Percentiles rank a stretch among this genome's conserved stretches.
phyloP scores from a whole-genome alignment of 2,329 filamentous ascomycete genomes.

The Albophoma yamanashiensis region DNA sequence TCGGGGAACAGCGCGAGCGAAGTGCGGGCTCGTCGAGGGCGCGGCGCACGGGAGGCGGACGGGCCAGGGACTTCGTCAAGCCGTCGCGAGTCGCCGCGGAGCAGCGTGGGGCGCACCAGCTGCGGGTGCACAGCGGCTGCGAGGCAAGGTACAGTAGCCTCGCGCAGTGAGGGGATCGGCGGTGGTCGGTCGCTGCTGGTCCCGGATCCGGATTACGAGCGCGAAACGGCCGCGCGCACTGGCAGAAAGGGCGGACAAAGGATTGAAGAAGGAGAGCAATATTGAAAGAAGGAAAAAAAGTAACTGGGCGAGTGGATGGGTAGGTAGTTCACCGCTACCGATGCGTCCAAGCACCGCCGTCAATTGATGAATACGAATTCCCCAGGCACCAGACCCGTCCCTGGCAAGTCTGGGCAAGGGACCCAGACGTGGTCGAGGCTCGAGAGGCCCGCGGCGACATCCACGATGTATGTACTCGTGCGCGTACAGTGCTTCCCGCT shows the following conservation, averaged over 20 bases:
- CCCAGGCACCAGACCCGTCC: background rate
- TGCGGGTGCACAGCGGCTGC: background rate
- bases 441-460: background rate
- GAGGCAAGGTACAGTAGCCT: background rate
- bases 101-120: background rate
- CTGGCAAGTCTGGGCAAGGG: background rate
- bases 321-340: background rate
- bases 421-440: background rate
- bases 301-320: background rate
- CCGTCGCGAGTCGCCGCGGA: background rate
- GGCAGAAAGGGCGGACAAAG: background rate
- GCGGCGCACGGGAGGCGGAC: background rate
- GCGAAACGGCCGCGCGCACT: background rate
- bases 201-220: background rate
- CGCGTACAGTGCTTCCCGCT: background rate
- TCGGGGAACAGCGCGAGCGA: background rate
- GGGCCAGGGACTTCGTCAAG: background rate
- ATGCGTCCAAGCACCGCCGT: background rate
- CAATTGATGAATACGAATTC: background rate
- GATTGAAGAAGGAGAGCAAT: background rate
- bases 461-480: no score
- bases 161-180: slow-evolving; percentile 1
- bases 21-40: background rate
- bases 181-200: background rate
- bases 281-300: background rate